Percentiles rank a stretch among this genome's conserved stretches.
Evolutionary conservation across 306 rosid genomes (phyloP).

Genomic region (Aeschynomene evenia): DNA sequence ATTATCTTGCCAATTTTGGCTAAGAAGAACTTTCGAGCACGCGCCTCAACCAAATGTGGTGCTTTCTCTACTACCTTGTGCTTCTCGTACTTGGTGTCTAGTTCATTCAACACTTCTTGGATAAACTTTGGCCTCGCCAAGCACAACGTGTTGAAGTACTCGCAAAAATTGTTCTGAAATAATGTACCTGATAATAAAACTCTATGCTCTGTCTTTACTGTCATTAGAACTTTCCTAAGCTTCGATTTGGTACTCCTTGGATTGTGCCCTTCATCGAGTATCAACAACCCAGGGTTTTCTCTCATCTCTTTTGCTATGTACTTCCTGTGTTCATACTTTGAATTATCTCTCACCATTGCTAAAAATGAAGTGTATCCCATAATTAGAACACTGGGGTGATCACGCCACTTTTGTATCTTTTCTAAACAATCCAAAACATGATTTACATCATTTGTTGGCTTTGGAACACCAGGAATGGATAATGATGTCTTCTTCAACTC

Average conservation of each 20-base stretch:
- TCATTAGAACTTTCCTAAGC: conserved; percentile 86
- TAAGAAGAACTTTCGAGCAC: conserved; percentile 87
- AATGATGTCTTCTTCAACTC: too few species aligned
- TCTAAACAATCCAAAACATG: conserved; percentile 77
- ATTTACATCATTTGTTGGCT: too few species aligned
- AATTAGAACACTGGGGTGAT: conserved; percentile 87
- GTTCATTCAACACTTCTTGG: too few species aligned
- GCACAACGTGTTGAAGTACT: too few species aligned
- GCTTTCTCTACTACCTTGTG: conserved; percentile 49
- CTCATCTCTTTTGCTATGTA: conserved; percentile 82
- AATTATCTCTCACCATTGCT: too few species aligned
- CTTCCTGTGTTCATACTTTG: conserved; percentile 73
- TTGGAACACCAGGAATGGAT: too few species aligned
- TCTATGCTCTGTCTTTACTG: conserved; percentile 74
- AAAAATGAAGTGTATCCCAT: conserved; percentile 91
- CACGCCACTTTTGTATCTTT: conserved; percentile 79
- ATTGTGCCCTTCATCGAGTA: too few species aligned
- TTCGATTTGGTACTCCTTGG: conserved; percentile 91
- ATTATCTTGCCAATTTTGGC: too few species aligned
- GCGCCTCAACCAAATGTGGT: conserved; percentile 48
- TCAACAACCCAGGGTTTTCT: conserved; percentile 79
- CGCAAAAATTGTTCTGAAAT: too few species aligned
- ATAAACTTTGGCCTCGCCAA: too few species aligned
- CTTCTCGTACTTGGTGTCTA: conserved; percentile 66
- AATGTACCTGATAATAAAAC: conserved; percentile 84